Evolutionary conservation across 1,284 basidiomycete species (phyloP).

Genomic region (Rhizoctonia solani): DNA sequence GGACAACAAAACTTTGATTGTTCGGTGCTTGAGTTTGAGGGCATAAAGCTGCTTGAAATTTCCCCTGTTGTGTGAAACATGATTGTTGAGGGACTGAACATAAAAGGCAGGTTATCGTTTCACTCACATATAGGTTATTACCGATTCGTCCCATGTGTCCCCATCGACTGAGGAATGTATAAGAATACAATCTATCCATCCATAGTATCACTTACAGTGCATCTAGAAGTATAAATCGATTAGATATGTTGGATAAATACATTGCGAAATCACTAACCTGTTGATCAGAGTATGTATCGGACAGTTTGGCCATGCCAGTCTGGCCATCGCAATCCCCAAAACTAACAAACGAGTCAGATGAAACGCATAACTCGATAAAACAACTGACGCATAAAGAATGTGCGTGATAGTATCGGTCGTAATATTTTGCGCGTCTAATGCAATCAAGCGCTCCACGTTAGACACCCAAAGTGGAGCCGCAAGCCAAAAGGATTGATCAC

Average conservation of each 20-base stretch:
- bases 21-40: conserved; percentile 73
- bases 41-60: conserved; percentile 82
- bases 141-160: conserved; percentile 52
- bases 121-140: conserved; percentile 54
- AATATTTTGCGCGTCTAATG: conserved; percentile 1
- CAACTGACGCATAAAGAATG: conserved; percentile 22
- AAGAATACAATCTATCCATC: neutral
- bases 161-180: conserved; percentile 4
- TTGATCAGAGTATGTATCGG: conserved; percentile 58
- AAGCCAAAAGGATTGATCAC: neutral
- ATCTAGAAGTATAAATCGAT: conserved; percentile 38
- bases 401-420: conserved; percentile 32
- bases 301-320: conserved; percentile 50
- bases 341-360: neutral
- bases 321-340: conserved; percentile 55
- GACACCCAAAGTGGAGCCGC: neutral
- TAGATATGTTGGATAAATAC: neutral
- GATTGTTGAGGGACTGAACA: conserved; percentile 42
- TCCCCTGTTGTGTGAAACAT: conserved; percentile 56
- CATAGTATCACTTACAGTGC: conserved; percentile 27
- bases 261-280: conserved; percentile 41
- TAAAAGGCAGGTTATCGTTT: conserved; percentile 47
- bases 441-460: neutral
- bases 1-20: conserved; percentile 52
- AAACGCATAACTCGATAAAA: neutral